Percentiles rank a stretch among this genome's conserved stretches.
These are phyloP conservation scores for Teunomyces stri DNA, from an alignment of 805 yeast species.

Conservation along the genomic window DNA sequence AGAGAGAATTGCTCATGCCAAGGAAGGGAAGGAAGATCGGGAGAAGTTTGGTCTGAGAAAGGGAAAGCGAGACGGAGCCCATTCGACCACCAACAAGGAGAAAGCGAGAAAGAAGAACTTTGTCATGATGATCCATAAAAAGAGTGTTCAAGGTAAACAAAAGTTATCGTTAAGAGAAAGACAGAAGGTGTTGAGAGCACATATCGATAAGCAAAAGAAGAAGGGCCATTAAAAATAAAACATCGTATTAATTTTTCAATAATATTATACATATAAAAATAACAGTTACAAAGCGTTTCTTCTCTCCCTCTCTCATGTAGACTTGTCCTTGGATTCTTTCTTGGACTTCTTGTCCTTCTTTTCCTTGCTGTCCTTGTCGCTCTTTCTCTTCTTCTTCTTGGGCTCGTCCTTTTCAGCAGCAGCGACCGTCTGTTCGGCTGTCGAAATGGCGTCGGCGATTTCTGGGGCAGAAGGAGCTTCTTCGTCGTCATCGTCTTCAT, in stretches of 20 bases:
- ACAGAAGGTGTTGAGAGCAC: slow-evolving; percentile 83
- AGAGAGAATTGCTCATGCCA: slow-evolving; percentile 82
- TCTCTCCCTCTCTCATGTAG: neutral
- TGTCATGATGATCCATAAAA: slow-evolving; percentile 97
- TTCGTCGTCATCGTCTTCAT: neutral
- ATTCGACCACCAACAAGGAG: slow-evolving; percentile 92
- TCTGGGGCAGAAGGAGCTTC: neutral
- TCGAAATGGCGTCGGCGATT: slow-evolving; percentile 3
- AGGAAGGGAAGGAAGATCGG: slow-evolving; percentile 91
- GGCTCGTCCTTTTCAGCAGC: slow-evolving; percentile 3
- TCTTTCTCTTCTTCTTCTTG: slow-evolving; percentile 15
- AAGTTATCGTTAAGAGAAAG: slow-evolving; percentile 86
- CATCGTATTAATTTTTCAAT: neutral
- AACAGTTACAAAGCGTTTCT: neutral
- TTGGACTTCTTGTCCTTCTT: slow-evolving; percentile 15
- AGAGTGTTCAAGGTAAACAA: slow-evolving; percentile 90
- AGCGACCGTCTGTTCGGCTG: slow-evolving; percentile 3
- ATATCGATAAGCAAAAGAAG: slow-evolving; percentile 86
- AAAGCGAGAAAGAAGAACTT: slow-evolving; percentile 98
- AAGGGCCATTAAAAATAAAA: slow-evolving; percentile 52
- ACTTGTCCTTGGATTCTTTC: neutral
- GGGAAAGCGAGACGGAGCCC: slow-evolving; percentile 74
- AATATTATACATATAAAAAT: neutral
- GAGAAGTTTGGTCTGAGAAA: slow-evolving; percentile 86
- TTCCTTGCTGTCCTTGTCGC: slow-evolving; percentile 12